A percentile compares a stretch with the other conserved stretches of the same genome.
Conservation (phyloP, 1,284 basidiomycete genomes). For the Ustilago xerochloae region DNA sequence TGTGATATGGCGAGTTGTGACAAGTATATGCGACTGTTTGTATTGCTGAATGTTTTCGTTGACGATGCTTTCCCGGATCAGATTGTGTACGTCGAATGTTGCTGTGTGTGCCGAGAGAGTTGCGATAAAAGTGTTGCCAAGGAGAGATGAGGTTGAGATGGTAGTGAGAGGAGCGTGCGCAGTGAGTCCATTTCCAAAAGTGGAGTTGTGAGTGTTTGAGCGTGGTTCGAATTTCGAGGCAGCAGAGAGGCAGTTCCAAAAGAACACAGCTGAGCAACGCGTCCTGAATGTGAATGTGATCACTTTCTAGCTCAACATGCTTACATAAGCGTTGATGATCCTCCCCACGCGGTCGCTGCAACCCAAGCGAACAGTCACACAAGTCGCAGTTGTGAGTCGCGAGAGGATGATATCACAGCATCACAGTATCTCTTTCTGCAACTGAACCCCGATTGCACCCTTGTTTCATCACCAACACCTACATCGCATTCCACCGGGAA, state of each 20-base stretch:
- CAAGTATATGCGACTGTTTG: background rate
- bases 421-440: too few species aligned
- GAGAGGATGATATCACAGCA: slow-evolving; percentile 7
- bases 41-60: background rate
- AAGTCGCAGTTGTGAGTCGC: background rate
- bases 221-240: slow-evolving; percentile 6
- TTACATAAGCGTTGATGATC: background rate
- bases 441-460: background rate
- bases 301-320: background rate
- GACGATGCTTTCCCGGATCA: too few species aligned
- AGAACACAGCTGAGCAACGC: slow-evolving; percentile 11
- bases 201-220: slow-evolving; percentile 18
- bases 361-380: background rate
- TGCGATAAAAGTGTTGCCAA: background rate
- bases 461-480: slow-evolving; percentile 2
- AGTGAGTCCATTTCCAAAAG: slow-evolving; percentile 2
- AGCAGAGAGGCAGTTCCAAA: slow-evolving; percentile 16
- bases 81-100: too few species aligned
- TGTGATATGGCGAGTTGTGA: too few species aligned
- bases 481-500: too few species aligned
- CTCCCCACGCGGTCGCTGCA: slow-evolving; percentile 7
- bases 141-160: background rate
- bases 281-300: slow-evolving; percentile 9
- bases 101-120: background rate
- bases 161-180: background rate